Conservation (phyloP, 176 grass and related monocot genomes). For the Aegilops umbellulata region DNA sequence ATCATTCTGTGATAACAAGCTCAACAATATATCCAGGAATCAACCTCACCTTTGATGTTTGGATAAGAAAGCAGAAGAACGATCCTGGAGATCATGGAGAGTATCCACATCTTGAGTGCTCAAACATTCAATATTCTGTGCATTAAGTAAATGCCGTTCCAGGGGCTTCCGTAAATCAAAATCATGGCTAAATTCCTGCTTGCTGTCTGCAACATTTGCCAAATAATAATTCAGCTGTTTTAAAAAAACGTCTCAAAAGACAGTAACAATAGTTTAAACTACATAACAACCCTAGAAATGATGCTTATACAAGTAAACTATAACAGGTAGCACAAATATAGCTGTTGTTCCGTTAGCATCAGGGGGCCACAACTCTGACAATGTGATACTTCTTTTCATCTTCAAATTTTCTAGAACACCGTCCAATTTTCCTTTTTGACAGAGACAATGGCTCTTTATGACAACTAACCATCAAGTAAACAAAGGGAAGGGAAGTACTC, state of each 20-base stretch:
- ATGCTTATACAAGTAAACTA: not conserved
- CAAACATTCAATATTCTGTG: slow-evolving; percentile 63
- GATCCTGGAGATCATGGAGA: slow-evolving; percentile 43
- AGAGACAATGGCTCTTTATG: not conserved
- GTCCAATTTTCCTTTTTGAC: not conserved
- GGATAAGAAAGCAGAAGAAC: slow-evolving; percentile 64
- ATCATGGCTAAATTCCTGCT: slow-evolving; percentile 82
- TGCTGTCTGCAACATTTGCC: slow-evolving; percentile 56
- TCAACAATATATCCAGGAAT: not conserved
- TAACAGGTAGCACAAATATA: not conserved
- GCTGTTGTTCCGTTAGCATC: not conserved
- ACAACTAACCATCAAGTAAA: not conserved
- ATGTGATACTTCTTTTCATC: not conserved
- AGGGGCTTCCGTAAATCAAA: slow-evolving; percentile 88
- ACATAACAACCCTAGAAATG: not conserved
- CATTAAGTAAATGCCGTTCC: slow-evolving; percentile 68
- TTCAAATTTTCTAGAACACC: not conserved
- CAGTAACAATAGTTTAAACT: not conserved
- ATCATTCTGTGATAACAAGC: not conserved
- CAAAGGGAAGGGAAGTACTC: not conserved
- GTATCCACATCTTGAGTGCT: slow-evolving; percentile 59
- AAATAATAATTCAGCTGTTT: not conserved
- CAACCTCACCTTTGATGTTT: slow-evolving; percentile 54
- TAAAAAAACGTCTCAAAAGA: not conserved
- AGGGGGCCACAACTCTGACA: not conserved